Evolutionary conservation across 805 yeast genomes (phyloP).

Genomic region (Maudiozyma bulderi): DNA sequence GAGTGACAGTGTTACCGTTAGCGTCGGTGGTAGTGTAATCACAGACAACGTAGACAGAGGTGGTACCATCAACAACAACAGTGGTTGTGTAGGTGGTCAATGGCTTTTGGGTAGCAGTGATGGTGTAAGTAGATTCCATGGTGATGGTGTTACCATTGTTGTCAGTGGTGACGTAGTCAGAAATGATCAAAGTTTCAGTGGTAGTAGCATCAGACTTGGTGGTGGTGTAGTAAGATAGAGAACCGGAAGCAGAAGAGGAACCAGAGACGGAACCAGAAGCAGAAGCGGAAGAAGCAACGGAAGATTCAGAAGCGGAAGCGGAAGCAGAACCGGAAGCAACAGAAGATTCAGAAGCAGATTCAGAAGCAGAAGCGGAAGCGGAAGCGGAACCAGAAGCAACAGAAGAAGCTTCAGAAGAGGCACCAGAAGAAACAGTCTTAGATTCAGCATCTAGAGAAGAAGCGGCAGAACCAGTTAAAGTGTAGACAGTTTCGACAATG

Average conservation of each 20-base stretch:
- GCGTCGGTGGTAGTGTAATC: constrained; percentile 2
- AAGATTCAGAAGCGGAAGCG: neutral
- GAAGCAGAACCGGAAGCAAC: neutral
- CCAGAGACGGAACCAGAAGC: neutral
- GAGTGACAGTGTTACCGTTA: constrained; percentile 1
- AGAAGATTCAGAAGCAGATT: neutral
- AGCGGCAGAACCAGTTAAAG: constrained; percentile 1
- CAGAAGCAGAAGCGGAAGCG: neutral
- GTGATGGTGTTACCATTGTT: constrained; percentile 1
- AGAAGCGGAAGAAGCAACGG: neutral
- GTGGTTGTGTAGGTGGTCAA: constrained; percentile 5
- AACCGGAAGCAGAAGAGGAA: neutral
- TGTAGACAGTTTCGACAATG: constrained; percentile 1
- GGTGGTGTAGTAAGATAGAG: constrained; percentile 2
- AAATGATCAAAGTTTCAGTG: neutral
- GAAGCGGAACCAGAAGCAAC: neutral
- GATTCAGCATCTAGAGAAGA: neutral
- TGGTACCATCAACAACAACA: neutral
- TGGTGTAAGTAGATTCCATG: constrained; percentile 1
- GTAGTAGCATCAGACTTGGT: neutral
- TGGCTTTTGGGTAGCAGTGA: constrained; percentile 1
- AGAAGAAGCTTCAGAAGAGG: neutral
- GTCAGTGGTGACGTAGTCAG: constrained; percentile 2
- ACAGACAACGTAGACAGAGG: constrained; percentile 1
- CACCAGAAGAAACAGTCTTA: neutral